These are phyloP conservation scores for Irpex sp. DNA, from an alignment of 1,284 basidiomycete genomes.

Conservation along the genomic window DNA sequence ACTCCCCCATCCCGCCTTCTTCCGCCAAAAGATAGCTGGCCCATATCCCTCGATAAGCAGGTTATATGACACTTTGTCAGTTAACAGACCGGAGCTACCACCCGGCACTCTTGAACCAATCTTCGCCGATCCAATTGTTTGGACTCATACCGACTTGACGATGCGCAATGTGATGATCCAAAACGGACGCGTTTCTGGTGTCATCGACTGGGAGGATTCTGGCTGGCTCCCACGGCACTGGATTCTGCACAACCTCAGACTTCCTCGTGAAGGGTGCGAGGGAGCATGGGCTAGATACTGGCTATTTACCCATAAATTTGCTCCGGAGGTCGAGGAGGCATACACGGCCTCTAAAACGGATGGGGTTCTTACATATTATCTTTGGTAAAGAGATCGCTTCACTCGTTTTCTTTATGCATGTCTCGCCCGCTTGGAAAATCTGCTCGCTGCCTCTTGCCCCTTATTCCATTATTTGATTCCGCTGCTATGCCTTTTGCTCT, in stretches of 20 bases:
- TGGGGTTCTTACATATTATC: not conserved
- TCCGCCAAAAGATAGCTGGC: conserved; percentile 15
- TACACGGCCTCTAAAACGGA: not conserved
- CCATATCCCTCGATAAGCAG: conserved; percentile 17
- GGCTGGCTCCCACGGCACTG: conserved; percentile 20
- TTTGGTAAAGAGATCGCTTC: not conserved
- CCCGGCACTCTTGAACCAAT: conserved; percentile 2
- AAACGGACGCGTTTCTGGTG: conserved; percentile 19
- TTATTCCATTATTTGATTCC: too few species aligned
- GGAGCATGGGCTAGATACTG: conserved; percentile 8
- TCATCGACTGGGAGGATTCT: conserved; percentile 26
- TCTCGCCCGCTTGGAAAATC: too few species aligned
- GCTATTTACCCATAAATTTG: not conserved
- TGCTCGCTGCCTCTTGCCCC: too few species aligned
- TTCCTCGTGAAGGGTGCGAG: conserved; percentile 1
- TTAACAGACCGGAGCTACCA: not conserved
- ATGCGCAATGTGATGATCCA: conserved; percentile 21
- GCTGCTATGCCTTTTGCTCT: too few species aligned
- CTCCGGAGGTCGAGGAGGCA: not conserved
- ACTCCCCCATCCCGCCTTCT: conserved; percentile 17
- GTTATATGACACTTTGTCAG: conserved; percentile 13
- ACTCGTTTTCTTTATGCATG: too few species aligned
- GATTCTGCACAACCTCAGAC: conserved; percentile 9
- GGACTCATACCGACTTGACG: conserved; percentile 21
- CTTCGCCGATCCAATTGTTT: conserved; percentile 17